Conservation (phyloP, 345 rosid species). For the Boechera stricta region DNA sequence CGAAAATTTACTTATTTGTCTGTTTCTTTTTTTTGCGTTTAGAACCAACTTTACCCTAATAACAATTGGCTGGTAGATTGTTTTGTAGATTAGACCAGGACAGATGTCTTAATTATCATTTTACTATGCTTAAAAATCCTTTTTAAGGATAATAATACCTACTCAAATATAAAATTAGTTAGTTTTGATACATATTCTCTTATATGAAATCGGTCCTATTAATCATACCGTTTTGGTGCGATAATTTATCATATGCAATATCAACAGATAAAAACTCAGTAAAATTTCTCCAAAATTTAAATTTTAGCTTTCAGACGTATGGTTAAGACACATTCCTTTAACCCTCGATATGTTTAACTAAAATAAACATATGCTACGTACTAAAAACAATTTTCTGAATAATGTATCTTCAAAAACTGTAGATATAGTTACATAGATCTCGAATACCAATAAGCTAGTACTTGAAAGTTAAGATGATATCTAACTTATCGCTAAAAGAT, state of each 20-base stretch:
- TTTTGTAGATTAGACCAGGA: slow-evolving; percentile 5
- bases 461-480: not conserved
- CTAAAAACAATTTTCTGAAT: too few species aligned
- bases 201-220: not conserved
- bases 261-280: not conserved
- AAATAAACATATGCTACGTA: too few species aligned
- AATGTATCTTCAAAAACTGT: too few species aligned
- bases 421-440: not conserved
- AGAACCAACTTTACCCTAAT: slow-evolving; percentile 19
- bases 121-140: not conserved
- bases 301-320: not conserved
- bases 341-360: not conserved
- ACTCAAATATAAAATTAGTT: not conserved
- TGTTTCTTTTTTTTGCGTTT: not conserved
- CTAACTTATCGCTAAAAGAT: not conserved
- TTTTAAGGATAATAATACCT: not conserved
- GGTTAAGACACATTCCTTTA: not conserved
- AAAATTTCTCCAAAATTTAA: not conserved
- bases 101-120: slow-evolving; percentile 13
- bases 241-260: not conserved
- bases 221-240: not conserved
- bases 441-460: not conserved
- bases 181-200: not conserved
- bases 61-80: not conserved
- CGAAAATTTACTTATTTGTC: slow-evolving; percentile 8